Conservation (phyloP, 345 rosid genomes). For the Leavenworthia alabamica region DNA sequence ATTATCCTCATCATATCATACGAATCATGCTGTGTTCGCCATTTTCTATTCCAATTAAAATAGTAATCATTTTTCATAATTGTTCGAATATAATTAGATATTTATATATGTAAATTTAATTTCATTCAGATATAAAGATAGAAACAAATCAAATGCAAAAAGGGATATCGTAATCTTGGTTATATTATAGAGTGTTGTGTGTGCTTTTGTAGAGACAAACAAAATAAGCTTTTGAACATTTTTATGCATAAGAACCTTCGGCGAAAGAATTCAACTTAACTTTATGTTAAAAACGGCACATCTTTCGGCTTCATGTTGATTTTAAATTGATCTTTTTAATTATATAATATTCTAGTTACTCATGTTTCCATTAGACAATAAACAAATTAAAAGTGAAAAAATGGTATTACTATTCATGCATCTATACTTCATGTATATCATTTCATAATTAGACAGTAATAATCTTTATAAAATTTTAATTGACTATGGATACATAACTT, state of each 20-base stretch:
- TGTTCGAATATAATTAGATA: not conserved
- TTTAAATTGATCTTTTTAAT: not conserved
- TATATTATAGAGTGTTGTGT: not conserved
- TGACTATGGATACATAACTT: not conserved
- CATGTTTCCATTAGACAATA: constrained; percentile 10
- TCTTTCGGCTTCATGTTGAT: constrained; percentile 28
- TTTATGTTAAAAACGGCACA: constrained; percentile 10
- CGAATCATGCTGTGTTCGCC: constrained; percentile 26
- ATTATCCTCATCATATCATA: constrained; percentile 11
- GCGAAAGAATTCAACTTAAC: constrained; percentile 7
- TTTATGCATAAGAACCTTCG: constrained; percentile 15
- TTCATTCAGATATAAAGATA: not conserved
- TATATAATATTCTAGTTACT: not conserved
- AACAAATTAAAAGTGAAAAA: not conserved
- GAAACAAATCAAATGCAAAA: not conserved
- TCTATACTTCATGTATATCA: not conserved
- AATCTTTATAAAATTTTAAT: not conserved
- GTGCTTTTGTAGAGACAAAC: not conserved
- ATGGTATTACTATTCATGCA: not conserved
- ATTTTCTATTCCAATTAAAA: constrained; percentile 11
- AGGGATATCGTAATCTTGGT: not conserved
- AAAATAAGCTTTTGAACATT: constrained; percentile 12
- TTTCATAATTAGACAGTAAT: not conserved
- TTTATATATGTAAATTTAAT: not conserved
- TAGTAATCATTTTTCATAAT: constrained; percentile 15